Evolutionary conservation across 179 eudicot species (phyloP), one percentile per base, ranked within the genome.

Genomic region (Silene vulgaris): DNA sequence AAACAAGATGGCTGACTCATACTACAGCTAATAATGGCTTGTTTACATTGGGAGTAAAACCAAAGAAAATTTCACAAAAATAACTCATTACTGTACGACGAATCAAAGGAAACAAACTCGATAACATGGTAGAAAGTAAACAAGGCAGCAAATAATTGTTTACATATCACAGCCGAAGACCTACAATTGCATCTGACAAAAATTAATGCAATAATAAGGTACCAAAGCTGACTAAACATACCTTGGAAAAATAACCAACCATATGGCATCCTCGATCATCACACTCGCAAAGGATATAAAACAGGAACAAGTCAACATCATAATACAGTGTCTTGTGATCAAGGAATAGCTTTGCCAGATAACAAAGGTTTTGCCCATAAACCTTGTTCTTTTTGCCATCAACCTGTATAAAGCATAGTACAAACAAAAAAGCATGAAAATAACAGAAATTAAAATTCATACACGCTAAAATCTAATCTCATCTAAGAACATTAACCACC

Each of bases 211-310:
- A 8, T 40, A 40, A 40, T 40, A 57, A 14, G 37, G 52, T 32
- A 61, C 21, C 65, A 9, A 54, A 73, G 23, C 26, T 9, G 56
- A 23, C 37, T 43, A 60, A 11, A 63, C 32, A 76, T 87, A 94
- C 98, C 97, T 94, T 94, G 43, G 98, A 94, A 79, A 94, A 94
- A 84, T 94, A 94, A 74, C 98, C 98, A 75, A 94, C 98, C 98
- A 94, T 94, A 85, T 90, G 98, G 88, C 98, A 94, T 73, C 98
- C 98, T 76, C 97, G 90, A 89, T 94, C 97, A 81, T 94, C 98
- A 82, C 98, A 94, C 83, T 91, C 98, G 74, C 97, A 94, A 65
- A 94, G 88, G 71, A 94, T 88, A 73, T 94, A 94, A 77, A 94
- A 94, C 61, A 94, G 81, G 83, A 94, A 94, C 48, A 94, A 88